A percentile compares a stretch with the other conserved stretches of the same genome.
Evolutionary conservation across 129 eudicot genomes (phyloP).

Genomic region (Mikania micrantha): DNA sequence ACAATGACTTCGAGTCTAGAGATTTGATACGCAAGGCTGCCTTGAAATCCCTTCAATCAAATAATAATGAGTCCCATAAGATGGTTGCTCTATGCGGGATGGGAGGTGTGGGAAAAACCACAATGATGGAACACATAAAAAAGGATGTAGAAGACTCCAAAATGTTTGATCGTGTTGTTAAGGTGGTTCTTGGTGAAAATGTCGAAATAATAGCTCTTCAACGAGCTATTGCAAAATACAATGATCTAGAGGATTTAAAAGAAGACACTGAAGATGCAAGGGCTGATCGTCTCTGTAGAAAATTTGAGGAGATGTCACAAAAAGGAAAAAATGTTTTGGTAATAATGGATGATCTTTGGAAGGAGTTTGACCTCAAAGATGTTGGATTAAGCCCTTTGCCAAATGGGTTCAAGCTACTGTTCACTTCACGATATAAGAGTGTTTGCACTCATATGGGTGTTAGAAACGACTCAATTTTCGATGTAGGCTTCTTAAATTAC

Average conservation of each 20-base stretch:
- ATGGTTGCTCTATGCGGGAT: conserved; percentile 6
- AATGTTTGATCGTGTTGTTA: background rate
- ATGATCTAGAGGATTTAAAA: background rate
- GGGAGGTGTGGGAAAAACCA: conserved; percentile 2
- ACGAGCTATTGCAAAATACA: background rate
- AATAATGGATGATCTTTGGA: conserved; percentile 10
- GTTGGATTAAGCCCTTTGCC: conserved; percentile 4
- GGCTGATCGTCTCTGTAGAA: background rate
- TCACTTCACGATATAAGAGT: background rate
- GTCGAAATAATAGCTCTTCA: background rate
- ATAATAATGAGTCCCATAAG: background rate
- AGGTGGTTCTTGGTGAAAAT: conserved; percentile 8
- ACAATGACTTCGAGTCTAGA: background rate
- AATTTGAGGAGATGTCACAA: background rate
- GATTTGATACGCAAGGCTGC: too few relatives aligned
- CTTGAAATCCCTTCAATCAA: background rate
- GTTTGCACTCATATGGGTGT: conserved; percentile 9
- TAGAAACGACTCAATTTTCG: too few relatives aligned
- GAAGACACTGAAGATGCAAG: conserved; percentile 3
- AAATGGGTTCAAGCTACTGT: conserved; percentile 1
- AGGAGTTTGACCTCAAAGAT: background rate
- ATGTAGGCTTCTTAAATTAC: background rate
- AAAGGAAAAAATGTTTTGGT: background rate
- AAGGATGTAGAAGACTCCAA: background rate
- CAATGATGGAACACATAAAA: conserved; percentile 2